These are phyloP conservation scores for Boletus subparvulus DNA, from an alignment of 768 basidiomycete genomes.

Conservation along the genomic window DNA sequence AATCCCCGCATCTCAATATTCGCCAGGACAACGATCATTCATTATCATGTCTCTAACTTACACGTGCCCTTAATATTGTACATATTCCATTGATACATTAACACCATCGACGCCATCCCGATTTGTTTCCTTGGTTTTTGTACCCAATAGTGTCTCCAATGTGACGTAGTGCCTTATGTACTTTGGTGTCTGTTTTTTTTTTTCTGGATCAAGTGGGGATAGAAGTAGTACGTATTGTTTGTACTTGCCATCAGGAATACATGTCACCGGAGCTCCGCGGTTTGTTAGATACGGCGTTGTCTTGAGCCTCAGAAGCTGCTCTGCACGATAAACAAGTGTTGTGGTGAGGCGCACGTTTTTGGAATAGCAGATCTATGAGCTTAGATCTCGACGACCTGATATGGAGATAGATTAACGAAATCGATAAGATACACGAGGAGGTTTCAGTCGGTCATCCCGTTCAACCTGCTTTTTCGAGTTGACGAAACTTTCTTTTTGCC, in stretches of 20 bases:
- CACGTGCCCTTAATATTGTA: slow-evolving; percentile 38
- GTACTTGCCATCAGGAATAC: slow-evolving; percentile 1
- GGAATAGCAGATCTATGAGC: slow-evolving; percentile 1
- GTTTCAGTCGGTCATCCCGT: slow-evolving; percentile 1
- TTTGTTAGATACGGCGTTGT: slow-evolving; percentile 11
- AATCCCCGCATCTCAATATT: slow-evolving; percentile 35
- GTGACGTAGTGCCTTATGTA: slow-evolving; percentile 32
- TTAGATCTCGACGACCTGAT: slow-evolving; percentile 14
- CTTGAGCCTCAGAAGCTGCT: slow-evolving; percentile 3
- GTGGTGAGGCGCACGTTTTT: slow-evolving; percentile 9
- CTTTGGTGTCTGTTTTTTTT: slow-evolving; percentile 17
- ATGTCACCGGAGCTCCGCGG: slow-evolving; percentile 32
- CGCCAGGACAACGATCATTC: slow-evolving; percentile 37
- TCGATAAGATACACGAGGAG: slow-evolving; percentile 25
- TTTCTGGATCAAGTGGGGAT: slow-evolving; percentile 21
- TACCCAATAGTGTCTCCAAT: slow-evolving; percentile 25
- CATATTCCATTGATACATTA: slow-evolving; percentile 35
- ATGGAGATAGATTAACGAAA: slow-evolving; percentile 17
- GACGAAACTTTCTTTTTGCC: background rate
- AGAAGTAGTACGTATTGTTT: slow-evolving; percentile 16
- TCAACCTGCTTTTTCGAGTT: background rate
- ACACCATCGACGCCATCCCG: slow-evolving; percentile 27
- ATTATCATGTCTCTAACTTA: slow-evolving; percentile 36
- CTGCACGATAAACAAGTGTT: slow-evolving; percentile 4
- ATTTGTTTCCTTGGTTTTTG: slow-evolving; percentile 22